A percentile compares a stretch with the other conserved stretches of the same genome.
phyloP scores from a whole-genome alignment of 2,329 filamentous ascomycete species.

The Cercospora brassicicola region DNA sequence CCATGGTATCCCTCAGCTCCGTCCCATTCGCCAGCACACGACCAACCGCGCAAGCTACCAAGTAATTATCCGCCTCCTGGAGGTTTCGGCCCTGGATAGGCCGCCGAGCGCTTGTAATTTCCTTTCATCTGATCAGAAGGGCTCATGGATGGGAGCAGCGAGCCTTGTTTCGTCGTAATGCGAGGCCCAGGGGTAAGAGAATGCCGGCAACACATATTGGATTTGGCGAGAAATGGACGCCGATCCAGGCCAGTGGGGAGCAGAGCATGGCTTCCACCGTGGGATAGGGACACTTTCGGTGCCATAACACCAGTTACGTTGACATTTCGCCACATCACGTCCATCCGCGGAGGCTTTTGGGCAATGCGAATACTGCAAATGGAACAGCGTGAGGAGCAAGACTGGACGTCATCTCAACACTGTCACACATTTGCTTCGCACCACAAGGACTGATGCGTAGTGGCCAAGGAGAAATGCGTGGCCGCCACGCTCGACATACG shows the following conservation, averaged over 20 bases:
- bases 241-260: not conserved
- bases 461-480: not conserved
- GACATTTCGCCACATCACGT: not conserved
- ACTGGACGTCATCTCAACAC: not conserved
- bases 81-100: not conserved
- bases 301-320: not conserved
- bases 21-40: not conserved
- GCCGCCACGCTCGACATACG: not conserved
- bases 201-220: not conserved
- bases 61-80: conserved; percentile 5
- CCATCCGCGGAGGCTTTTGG: not conserved
- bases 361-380: not conserved
- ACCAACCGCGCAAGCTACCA: not conserved
- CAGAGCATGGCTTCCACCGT: not conserved
- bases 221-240: not conserved
- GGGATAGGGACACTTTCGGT: not conserved
- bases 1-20: conserved; percentile 13
- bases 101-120: not conserved
- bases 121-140: not conserved
- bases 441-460: not conserved
- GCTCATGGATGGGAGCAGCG: not conserved
- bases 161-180: not conserved
- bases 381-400: not conserved
- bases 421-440: not conserved
- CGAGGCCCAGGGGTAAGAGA: not conserved